Evolutionary conservation across 2,329 filamentous ascomycete genomes (phyloP).

Genomic region (Fusarium equiseti): DNA sequence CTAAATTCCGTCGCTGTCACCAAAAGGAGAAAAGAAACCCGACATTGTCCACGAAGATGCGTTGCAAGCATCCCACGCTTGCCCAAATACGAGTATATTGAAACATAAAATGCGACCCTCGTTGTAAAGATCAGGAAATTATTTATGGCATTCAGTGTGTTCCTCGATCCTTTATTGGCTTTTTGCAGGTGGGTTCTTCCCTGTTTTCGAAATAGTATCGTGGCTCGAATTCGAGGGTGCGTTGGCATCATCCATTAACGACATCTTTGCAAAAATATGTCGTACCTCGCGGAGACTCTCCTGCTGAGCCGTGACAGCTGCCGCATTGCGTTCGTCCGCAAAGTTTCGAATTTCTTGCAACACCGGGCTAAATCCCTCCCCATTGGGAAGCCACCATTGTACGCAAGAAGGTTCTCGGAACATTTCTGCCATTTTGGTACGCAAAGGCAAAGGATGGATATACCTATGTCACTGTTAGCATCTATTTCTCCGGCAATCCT

Average conservation of each 20-base stretch:
- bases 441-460: conserved; percentile 81
- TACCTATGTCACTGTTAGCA: conserved; percentile 68
- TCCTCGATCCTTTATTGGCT: background rate
- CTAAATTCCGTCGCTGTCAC: background rate
- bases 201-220: background rate
- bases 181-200: background rate
- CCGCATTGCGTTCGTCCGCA: conserved; percentile 79
- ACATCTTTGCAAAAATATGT: conserved; percentile 75
- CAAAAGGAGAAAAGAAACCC: background rate
- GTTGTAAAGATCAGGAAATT: background rate
- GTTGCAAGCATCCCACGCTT: background rate
- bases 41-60: background rate
- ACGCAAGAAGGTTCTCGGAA: conserved; percentile 79
- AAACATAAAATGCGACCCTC: background rate
- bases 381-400: conserved; percentile 90
- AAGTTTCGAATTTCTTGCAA: conserved; percentile 83
- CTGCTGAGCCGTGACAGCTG: conserved; percentile 66
- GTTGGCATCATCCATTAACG: conserved; percentile 46
- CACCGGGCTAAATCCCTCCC: conserved; percentile 79
- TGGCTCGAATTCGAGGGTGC: conserved; percentile 14
- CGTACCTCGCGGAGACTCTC: conserved; percentile 81
- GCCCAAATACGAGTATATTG: background rate
- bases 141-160: background rate
- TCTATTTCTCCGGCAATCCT: background rate
- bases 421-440: conserved; percentile 78